Evolutionary conservation across 805 yeast species (phyloP).

Genomic region (Kluyveromyces nonfermentans): DNA sequence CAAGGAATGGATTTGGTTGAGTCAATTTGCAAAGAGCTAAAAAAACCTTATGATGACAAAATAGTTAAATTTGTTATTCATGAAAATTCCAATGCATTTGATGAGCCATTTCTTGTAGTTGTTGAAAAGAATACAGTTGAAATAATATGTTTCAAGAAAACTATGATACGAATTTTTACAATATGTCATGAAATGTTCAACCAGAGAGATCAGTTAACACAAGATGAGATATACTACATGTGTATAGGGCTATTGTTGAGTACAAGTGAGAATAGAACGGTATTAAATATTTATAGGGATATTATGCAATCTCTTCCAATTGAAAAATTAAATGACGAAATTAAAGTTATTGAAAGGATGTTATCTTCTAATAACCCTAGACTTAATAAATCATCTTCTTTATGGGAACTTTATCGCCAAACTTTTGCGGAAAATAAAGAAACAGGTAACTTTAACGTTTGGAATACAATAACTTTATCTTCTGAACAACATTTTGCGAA

Average conservation of each 20-base stretch:
- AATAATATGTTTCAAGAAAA: constrained; percentile 27
- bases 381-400: constrained; percentile 32
- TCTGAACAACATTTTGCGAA: constrained; percentile 29
- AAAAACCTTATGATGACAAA: neutral
- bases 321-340: constrained; percentile 6
- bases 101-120: constrained; percentile 6
- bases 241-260: constrained; percentile 30
- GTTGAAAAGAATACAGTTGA: constrained; percentile 17
- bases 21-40: constrained; percentile 12
- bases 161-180: constrained; percentile 21
- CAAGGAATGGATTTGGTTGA: neutral
- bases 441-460: constrained; percentile 6
- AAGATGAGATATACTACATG: constrained; percentile 13
- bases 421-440: constrained; percentile 13
- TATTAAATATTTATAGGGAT: constrained; percentile 25
- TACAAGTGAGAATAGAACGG: constrained; percentile 31
- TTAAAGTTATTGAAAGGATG: constrained; percentile 15
- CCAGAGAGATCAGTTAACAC: constrained; percentile 4
- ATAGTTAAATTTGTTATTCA: constrained; percentile 6
- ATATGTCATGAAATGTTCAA: constrained; percentile 25
- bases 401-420: constrained; percentile 30
- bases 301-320: constrained; percentile 12
- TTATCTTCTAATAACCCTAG: constrained; percentile 28
- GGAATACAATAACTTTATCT: constrained; percentile 18
- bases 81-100: constrained; percentile 12